Base-by-base conservation (phyloP, 1,284 basidiomycete species). In the Leccinum pseudoinsigne region DNA sequence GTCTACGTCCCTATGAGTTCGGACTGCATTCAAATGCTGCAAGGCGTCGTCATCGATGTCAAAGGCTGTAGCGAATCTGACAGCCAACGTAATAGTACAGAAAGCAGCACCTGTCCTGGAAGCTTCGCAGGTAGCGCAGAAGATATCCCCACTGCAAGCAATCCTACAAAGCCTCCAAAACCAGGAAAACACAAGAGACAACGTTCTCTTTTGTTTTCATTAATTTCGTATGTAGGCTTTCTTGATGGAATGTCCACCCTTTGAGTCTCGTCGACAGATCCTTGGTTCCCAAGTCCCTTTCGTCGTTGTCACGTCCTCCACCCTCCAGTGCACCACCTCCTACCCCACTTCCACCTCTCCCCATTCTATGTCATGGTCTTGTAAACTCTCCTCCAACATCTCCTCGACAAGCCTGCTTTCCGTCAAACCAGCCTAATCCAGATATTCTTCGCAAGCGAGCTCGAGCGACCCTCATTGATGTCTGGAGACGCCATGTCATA, bases 381-480 rank as follows among this genome's bases (percentile, higher is more conserved):
- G 60, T 66, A 55, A 38, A 59, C 14, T 57, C 65, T 45, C 62
- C 64, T 53, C 63, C 65, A 10, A 4, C 18, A 5, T 62, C 65
- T 59, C 62, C 60, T 31, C 66, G 61, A 45, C 53, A 55, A 34
- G 34, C 63, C 4, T 9, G 10, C 36, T 34, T 67, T 71, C 58
- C 70, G 61, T 76, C 59, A 65, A 74, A 60, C 51, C 72, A 74
- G n/a, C 69, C 71, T 11, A 58, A 67, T 5, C 69, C 80, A n/a
- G 76, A 78, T 23, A 69, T 71, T 42, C 82, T 92, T 62, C 85
- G 91, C 34, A 80, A 84, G 58, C 83, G 84, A 62, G 92, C 92
- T 3, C 88, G 92, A 38, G 89, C 91, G 9, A 78, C 84, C 3
- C 82, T 95, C 11, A 84, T 94, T 14, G 91, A 95, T 71, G 82